These are phyloP conservation scores for Trifolium dubium DNA, from an alignment of 306 rosid species.

Conservation along the genomic window DNA sequence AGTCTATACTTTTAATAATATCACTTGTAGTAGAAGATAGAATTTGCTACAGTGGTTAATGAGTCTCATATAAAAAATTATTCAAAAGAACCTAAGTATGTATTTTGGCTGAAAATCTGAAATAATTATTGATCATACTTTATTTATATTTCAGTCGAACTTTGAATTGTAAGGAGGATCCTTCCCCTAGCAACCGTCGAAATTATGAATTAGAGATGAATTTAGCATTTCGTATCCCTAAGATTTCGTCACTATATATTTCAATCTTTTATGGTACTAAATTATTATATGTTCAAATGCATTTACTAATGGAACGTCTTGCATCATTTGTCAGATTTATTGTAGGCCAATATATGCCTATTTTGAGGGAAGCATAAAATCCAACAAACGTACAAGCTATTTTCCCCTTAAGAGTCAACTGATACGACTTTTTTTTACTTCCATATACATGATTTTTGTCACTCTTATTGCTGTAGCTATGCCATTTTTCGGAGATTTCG, in stretches of 20 bases:
- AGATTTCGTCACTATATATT: not conserved
- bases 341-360: conserved; percentile 84
- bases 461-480: conserved; percentile 73
- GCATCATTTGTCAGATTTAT: conserved; percentile 57
- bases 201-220: too few relatives aligned
- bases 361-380: conserved; percentile 56
- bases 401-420: conserved; percentile 42
- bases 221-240: too few relatives aligned
- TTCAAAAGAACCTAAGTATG: too few relatives aligned
- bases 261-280: not conserved
- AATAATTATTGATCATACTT: too few relatives aligned
- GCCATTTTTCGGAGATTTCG: conserved; percentile 80
- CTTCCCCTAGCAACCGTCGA: too few relatives aligned
- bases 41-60: too few relatives aligned
- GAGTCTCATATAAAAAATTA: too few relatives aligned
- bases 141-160: too few relatives aligned
- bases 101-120: too few relatives aligned
- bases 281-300: not conserved
- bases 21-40: too few relatives aligned
- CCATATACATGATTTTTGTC: conserved; percentile 55
- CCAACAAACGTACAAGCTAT: conserved; percentile 37
- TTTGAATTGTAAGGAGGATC: too few relatives aligned
- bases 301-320: conserved; percentile 30
- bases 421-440: conserved; percentile 50
- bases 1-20: too few relatives aligned